These are phyloP conservation scores for Babesia caballi DNA, from an alignment of 169 alveolate species.

Conservation along the genomic window DNA sequence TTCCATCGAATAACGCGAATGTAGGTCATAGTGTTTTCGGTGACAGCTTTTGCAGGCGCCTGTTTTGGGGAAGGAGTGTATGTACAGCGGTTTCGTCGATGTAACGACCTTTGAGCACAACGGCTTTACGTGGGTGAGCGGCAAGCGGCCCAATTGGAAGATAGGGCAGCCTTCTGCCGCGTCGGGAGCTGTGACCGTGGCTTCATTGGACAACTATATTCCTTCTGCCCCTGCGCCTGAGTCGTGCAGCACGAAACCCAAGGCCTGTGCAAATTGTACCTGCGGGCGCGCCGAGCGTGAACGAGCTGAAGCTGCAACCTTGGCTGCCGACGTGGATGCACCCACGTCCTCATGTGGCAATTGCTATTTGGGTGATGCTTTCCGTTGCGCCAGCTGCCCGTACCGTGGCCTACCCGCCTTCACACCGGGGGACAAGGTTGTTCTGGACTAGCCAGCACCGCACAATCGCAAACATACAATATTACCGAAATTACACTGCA, in stretches of 20 bases:
- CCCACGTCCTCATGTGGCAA: conserved; percentile 86
- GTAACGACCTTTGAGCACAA: conserved; percentile 11
- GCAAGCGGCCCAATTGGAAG: conserved; percentile 57
- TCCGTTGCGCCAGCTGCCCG: conserved; percentile 92
- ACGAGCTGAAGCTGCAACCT: conserved; percentile 72
- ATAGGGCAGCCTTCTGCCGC: neutral
- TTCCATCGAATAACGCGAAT: conserved; percentile 11
- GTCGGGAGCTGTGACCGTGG: neutral
- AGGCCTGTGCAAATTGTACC: conserved; percentile 92
- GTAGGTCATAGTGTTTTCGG: neutral
- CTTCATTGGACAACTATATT: conserved; percentile 38
- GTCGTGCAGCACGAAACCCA: conserved; percentile 86
- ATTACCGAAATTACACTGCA: neutral
- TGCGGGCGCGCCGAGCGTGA: conserved; percentile 91
- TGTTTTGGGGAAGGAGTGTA: conserved; percentile 36
- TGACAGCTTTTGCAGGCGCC: neutral
- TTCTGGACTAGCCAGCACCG: conserved; percentile 1
- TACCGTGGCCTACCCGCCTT: conserved; percentile 92
- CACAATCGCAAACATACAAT: neutral
- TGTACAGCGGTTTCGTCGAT: conserved; percentile 60
- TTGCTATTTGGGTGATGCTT: conserved; percentile 94
- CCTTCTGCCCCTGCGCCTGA: conserved; percentile 65
- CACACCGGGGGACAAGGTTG: conserved; percentile 88
- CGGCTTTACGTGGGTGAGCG: conserved; percentile 13
- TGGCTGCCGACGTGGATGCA: conserved; percentile 76